phyloP scores from a whole-genome alignment of 306 rosid genomes.

The Hylodesmum podocarpum region DNA sequence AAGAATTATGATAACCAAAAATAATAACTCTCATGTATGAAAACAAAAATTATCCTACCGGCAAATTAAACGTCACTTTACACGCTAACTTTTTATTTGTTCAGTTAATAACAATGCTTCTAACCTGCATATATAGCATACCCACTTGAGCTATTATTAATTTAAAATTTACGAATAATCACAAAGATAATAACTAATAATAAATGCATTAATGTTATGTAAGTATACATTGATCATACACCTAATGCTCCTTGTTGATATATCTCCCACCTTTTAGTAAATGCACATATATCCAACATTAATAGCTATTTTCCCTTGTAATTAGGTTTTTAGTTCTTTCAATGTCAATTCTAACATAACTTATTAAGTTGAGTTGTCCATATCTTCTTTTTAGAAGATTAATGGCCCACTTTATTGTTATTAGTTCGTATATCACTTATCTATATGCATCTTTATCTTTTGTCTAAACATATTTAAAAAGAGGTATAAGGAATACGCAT shows the following conservation, averaged over 20 bases:
- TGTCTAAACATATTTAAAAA: not conserved
- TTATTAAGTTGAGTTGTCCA: conserved; percentile 1
- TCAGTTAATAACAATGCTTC: not conserved
- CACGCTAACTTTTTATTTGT: not conserved
- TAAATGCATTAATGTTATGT: not conserved
- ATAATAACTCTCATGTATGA: not conserved
- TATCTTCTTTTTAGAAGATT: not conserved
- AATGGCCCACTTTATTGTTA: not conserved
- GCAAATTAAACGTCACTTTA: too few relatives aligned
- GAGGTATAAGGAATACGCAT: too few relatives aligned
- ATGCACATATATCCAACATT: not conserved
- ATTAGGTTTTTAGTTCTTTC: conserved; percentile 15
- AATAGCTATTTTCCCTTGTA: not conserved
- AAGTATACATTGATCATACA: not conserved
- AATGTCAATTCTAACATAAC: not conserved
- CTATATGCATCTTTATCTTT: not conserved
- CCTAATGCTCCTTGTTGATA: not conserved
- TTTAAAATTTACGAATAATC: not conserved
- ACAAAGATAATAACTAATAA: not conserved
- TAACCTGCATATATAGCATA: not conserved
- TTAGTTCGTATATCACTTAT: not conserved
- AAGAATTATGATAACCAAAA: not conserved
- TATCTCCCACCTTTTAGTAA: conserved; percentile 1
- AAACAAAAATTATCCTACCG: too few relatives aligned
- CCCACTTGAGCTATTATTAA: not conserved